Evolutionary conservation across 2,329 filamentous ascomycete species (phyloP), one percentile per base, ranked within the genome.

Genomic region (Aspergillus novofumigatus): DNA sequence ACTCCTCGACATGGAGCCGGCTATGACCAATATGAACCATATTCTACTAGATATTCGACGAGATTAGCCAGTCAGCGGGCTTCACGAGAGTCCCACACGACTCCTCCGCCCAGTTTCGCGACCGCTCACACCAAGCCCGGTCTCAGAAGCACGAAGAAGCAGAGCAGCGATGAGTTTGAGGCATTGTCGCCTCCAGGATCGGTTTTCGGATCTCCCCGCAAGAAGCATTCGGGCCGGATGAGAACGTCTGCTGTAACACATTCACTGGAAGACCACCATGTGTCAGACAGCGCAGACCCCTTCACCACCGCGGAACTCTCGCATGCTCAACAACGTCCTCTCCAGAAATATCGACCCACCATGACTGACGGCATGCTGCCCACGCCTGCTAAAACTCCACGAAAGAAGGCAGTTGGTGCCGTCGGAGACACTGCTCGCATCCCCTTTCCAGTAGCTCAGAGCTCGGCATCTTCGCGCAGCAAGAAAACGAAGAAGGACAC

Each of bases 321-420:
- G 60, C 58, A 55, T 52, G 53, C 56, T 55, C 58, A 64, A 57
- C 53, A 60, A 55, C 61, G 53, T 67, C 60, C 59, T 62, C 65
- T 52, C 59, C 62, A 60, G 44, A 52, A 56, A n/a, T 62, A 63
- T 32, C 64, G 59, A 45, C 63, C 68, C 59, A 72, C 59, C 32
- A 72, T 71, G 54, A 67, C 72, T 47, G 67, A 67, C 52, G 75
- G 72, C 51, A 82, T 85, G 77, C 76, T 86, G 17, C 84, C 83
- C 2, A 87, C 85, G 23, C 85, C 85, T 20, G 79, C 80, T 47
- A 86, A 86, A 71, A 86, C 84, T 9, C 85, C 84, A 9, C 77
- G 77, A 65, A 86, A 85, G 73, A 82, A 81, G 61, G 67, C 74
- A 3, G 66, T 78, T 23, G 66, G 71, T 14, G 74, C 79, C 56